Percentiles rank a stretch among this genome's conserved stretches.
These are phyloP conservation scores for Leptomonas pyrrhocoris DNA, from an alignment of 208 protist genomes.

Conservation along the genomic window DNA sequence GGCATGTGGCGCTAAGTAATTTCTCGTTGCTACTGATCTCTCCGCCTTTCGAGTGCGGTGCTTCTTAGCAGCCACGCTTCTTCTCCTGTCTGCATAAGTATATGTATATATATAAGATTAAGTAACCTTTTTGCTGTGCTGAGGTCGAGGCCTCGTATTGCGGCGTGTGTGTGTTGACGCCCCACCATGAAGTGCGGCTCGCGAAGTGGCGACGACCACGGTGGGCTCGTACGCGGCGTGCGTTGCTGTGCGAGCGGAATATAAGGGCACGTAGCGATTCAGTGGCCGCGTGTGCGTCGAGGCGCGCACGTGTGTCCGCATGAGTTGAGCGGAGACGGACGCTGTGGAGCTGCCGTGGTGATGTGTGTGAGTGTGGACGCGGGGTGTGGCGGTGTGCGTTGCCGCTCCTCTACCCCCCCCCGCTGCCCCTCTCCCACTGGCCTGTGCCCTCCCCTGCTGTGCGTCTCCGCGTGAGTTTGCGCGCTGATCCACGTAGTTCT, in stretches of 20 bases:
- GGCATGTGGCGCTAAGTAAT: too few relatives aligned
- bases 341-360: neutral
- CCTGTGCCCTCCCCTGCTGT: neutral
- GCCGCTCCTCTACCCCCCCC: neutral
- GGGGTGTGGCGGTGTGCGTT: neutral
- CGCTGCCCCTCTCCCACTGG: neutral
- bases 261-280: neutral
- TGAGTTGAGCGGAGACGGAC: slow-evolving; percentile 1
- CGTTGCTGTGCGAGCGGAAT: neutral
- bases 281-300: slow-evolving; percentile 1
- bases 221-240: neutral
- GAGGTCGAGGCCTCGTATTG: too few relatives aligned
- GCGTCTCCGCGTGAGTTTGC: slow-evolving; percentile 7
- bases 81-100: too few relatives aligned
- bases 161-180: too few relatives aligned
- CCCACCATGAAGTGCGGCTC: too few relatives aligned
- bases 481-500: slow-evolving; percentile 1
- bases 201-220: too few relatives aligned
- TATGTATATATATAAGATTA: too few relatives aligned
- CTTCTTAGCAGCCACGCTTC: too few relatives aligned
- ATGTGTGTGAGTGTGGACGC: too few relatives aligned
- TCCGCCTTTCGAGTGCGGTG: too few relatives aligned
- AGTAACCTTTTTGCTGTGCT: too few relatives aligned
- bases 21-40: too few relatives aligned
- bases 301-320: slow-evolving; percentile 3